Base-by-base conservation (phyloP, 2,329 filamentous ascomycete species). In the Verticillium zaregamsianum region DNA sequence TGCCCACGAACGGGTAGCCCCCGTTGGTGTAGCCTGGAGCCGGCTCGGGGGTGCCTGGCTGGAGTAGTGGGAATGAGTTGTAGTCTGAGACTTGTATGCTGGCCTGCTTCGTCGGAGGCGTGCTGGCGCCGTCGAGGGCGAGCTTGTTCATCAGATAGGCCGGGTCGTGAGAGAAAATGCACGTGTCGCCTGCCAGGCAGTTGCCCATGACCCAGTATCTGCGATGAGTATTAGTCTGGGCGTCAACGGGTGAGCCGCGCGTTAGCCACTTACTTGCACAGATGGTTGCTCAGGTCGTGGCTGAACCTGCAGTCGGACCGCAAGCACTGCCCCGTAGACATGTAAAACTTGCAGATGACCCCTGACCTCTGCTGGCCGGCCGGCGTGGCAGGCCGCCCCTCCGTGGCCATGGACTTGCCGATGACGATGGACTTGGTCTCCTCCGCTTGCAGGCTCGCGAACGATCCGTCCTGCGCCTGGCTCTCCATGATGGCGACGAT, bases 151-250 rank as follows among this genome's bases (percentile, higher is more conserved):
- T 87, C 15, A 97, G 84, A 67, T 92, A 86, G 1, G 93, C 87
- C 2, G 95, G 95, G 69, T 99, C 95, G 75, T 99, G 95, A 15
- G 94, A 98, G 79, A 99, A 99, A 63, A 97, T 92, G 75, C 95
- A 99, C 3, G 92, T 93, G 62, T 93, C 90, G 39, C 95, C 94
- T 23, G 95, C 95, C 37, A 99, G 84, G 73, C 95, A 99, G 70
- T 94, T 97, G 1, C 95, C 95, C 79, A 92, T 92, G 59, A 99
- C 84, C 92, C 93, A 99, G 74, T 98, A 98, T 73, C 91, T 95
- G 69, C 55, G 65, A 23, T 62, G 57, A 59, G 61, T 31, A 65
- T 52, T 31, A 14, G 33, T 23, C 40, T 20, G 20, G n/a, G 8
- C 3, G 7, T 49, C 17, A 23, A 9, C 11, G 14, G 39, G 3